phyloP scores from a whole-genome alignment of 345 rosid species.

The Hibiscus mutabilis region DNA sequence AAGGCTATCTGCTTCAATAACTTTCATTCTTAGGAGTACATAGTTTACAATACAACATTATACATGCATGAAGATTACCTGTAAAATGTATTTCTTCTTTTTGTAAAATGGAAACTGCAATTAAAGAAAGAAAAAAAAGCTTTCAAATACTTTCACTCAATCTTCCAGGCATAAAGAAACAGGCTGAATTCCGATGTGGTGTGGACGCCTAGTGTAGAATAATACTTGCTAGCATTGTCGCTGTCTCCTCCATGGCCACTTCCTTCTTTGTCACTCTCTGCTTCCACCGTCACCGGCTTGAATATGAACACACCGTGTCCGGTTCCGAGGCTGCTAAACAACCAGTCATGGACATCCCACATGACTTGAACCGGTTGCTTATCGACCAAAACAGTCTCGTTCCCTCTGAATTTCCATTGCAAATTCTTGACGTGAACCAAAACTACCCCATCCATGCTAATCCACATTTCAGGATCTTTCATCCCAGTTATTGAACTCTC shows the following conservation, averaged over 20 bases:
- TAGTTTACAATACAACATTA: background rate
- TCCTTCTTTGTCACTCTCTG: conserved; percentile 48
- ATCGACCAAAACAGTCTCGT: conserved; percentile 74
- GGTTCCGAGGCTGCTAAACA: conserved; percentile 51
- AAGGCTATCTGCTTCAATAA: no score
- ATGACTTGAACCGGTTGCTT: conserved; percentile 66
- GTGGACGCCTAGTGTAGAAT: conserved; percentile 35
- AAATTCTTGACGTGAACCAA: conserved; percentile 68
- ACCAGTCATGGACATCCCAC: conserved; percentile 97
- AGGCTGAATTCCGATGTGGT: conserved; percentile 61
- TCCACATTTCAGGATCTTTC: conserved; percentile 88
- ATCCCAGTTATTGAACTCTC: conserved; percentile 58
- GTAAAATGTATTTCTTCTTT: background rate
- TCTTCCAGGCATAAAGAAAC: conserved; percentile 83
- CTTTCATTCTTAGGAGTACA: background rate
- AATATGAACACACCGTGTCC: conserved; percentile 80
- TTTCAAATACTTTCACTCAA: conserved; percentile 49
- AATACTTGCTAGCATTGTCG: conserved; percentile 51
- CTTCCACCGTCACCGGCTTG: conserved; percentile 59
- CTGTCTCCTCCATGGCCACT: conserved; percentile 45
- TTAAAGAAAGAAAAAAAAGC: no score
- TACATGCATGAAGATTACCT: background rate
- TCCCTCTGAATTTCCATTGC: conserved; percentile 96
- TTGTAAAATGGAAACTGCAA: background rate
- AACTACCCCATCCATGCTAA: conserved; percentile 77